phyloP scores from a whole-genome alignment of 192 early-diverging fungal species.

The Mortierella antarctica region DNA sequence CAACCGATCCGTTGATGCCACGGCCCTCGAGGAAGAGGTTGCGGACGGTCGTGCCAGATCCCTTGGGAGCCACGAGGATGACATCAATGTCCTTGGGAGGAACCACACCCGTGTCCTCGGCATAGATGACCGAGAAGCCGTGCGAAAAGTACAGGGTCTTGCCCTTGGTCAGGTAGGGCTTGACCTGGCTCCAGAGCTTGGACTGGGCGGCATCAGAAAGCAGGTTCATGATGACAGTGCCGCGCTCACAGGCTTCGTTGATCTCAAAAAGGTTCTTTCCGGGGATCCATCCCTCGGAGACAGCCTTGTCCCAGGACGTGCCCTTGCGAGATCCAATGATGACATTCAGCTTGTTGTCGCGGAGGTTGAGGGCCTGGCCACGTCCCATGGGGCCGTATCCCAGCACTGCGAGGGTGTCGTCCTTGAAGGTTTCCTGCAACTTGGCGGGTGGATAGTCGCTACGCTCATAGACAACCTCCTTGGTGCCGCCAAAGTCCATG shows the following conservation, averaged over 20 bases:
- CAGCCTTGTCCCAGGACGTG: conserved; percentile 90
- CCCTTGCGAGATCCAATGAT: conserved; percentile 93
- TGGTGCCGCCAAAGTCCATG: conserved; percentile 92
- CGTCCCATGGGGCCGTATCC: conserved; percentile 97
- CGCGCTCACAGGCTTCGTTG: conserved; percentile 90
- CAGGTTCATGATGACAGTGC: conserved; percentile 93
- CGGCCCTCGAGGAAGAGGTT: conserved; percentile 96
- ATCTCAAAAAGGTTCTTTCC: conserved; percentile 96
- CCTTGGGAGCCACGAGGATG: conserved; percentile 96
- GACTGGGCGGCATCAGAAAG: conserved; percentile 97
- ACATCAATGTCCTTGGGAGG: conserved; percentile 96
- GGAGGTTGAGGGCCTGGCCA: conserved; percentile 93
- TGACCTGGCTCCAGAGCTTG: conserved; percentile 88
- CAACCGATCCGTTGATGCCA: conserved; percentile 97
- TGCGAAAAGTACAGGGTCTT: conserved; percentile 99
- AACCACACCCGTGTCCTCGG: conserved; percentile 89
- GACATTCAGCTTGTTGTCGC: conserved; percentile 97
- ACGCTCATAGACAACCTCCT: conserved; percentile 95
- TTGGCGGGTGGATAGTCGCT: conserved; percentile 94
- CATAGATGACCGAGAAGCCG: conserved; percentile 95
- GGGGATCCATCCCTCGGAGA: conserved; percentile 95
- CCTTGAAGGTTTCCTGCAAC: conserved; percentile 88
- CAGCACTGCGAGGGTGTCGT: conserved; percentile 92
- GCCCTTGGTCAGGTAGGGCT: conserved; percentile 90
- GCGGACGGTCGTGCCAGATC: conserved; percentile 94